Base-by-base conservation (phyloP, 169 alveolate genomes). In the Plasmodium falciparum region DNA sequence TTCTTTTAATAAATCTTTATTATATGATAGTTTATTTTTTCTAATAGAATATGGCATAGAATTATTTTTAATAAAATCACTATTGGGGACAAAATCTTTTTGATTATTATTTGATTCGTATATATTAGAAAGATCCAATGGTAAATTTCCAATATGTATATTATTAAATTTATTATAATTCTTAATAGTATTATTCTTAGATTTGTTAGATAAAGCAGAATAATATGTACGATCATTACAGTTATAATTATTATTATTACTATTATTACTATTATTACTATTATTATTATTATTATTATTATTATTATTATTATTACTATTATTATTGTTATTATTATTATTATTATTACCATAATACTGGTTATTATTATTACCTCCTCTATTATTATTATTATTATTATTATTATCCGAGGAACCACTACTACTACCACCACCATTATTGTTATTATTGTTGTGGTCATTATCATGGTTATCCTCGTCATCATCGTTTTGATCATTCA, bases 401-500 rank as follows among this genome's bases (percentile, higher is more conserved):
- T 70, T 69, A 20, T 22, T 72, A 24, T 39, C 45, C 12, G 50
- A 61, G 22, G 26, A 69, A 11, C 74, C 58, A 9, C 65, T 73
- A 43, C 65, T 73, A 39, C 65, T 58, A 29, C 65, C 70, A 39
- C 52, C 26, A 66, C 73, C 62, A 47, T 67, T 78, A 22, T 26
- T 63, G 6, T 50, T 39, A 22, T 29, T n/a, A 29, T n/a, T 26
- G 43, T 43, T 24, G 2, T 45, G 39, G 3, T 50, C 54, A 17
- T 20, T 39, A 49, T 20, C 59, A 9, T 69, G 22, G n/a, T 83
- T 33, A 12, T 54, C 45, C 13, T 83, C 71, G 43, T 50, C 83
- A 15, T 69, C 65, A 17, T 83, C 33, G 39, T 83, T 56, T 43
- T 24, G 15, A 12, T 47, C 66, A 20, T 56, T 24, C 29, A 66